These are phyloP conservation scores for Trichoderma harzianum DNA, from an alignment of 2,329 filamentous ascomycete genomes.

Conservation along the genomic window DNA sequence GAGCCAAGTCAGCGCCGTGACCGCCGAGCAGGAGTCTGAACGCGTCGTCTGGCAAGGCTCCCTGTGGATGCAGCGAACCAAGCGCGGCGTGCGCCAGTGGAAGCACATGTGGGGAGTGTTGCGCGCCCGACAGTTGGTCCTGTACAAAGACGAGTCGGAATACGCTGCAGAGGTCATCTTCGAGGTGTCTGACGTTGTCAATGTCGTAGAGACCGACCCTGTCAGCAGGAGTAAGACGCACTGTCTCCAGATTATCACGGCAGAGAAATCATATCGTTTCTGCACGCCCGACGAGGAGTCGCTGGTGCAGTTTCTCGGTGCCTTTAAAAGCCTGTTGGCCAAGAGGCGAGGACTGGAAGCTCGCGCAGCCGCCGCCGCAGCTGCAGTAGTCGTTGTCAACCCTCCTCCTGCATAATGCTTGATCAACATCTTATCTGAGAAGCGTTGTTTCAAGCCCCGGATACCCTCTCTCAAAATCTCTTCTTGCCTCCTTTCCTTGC, in stretches of 20 bases:
- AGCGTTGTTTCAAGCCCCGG: neutral
- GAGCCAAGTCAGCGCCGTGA: conserved; percentile 58
- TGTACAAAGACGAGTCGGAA: conserved; percentile 92
- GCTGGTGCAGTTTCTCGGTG: conserved; percentile 79
- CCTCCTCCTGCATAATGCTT: conserved; percentile 10
- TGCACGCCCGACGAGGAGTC: conserved; percentile 77
- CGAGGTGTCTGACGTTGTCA: conserved; percentile 73
- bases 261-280: conserved; percentile 80
- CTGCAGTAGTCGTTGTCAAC: neutral
- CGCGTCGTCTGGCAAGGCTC: conserved; percentile 93
- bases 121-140: conserved; percentile 75
- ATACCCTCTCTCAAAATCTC: neutral
- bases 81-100: conserved; percentile 84
- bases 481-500: neutral
- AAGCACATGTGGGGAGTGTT: conserved; percentile 93
- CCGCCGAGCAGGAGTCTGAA: conserved; percentile 64
- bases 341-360: conserved; percentile 63
- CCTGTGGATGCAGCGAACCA: conserved; percentile 79
- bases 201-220: conserved; percentile 89
- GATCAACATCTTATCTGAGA: neutral
- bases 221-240: conserved; percentile 78
- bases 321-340: conserved; percentile 80
- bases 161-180: conserved; percentile 84
- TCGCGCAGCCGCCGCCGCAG: conserved; percentile 34
- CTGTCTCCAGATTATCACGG: conserved; percentile 90